Evolutionary conservation across 2,329 filamentous ascomycete species (phyloP).

Genomic region (Ceratocystis variospora): DNA sequence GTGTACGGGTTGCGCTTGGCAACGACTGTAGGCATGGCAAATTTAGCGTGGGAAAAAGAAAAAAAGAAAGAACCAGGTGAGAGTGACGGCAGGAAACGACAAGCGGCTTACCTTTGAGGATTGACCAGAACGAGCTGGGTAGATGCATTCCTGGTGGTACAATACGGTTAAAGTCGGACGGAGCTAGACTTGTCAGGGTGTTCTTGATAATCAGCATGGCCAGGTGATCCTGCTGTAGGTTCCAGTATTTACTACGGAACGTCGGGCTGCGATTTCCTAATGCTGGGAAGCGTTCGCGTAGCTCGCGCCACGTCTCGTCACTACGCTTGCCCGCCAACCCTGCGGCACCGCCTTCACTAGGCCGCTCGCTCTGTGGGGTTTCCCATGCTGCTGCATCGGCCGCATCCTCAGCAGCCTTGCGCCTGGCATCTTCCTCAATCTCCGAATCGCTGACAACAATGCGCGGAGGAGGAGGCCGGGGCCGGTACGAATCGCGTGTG

Average conservation of each 20-base stretch:
- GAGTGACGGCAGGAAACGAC: not conserved
- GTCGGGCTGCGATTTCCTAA: not conserved
- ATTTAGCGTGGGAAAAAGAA: not conserved
- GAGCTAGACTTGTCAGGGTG: slow-evolving; percentile 44
- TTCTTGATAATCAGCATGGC: slow-evolving; percentile 43
- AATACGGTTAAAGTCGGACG: slow-evolving; percentile 58
- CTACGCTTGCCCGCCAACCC: not conserved
- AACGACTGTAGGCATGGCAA: slow-evolving; percentile 34
- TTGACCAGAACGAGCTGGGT: slow-evolving; percentile 51
- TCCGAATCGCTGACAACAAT: slow-evolving; percentile 5
- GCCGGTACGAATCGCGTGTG: slow-evolving; percentile 15
- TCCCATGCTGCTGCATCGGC: not conserved
- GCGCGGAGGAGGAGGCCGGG: slow-evolving; percentile 9
- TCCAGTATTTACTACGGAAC: slow-evolving; percentile 15
- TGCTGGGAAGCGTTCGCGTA: slow-evolving; percentile 7
- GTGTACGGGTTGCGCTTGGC: slow-evolving; percentile 51
- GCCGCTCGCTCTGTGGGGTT: not conserved
- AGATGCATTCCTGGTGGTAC: slow-evolving; percentile 49
- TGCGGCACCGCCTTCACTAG: not conserved
- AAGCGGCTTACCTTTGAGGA: slow-evolving; percentile 37
- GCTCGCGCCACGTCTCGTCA: slow-evolving; percentile 10
- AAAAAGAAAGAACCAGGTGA: not conserved
- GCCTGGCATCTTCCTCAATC: not conserved
- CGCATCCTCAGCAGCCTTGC: not conserved
- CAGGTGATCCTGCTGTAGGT: slow-evolving; percentile 15